Conservation (phyloP, 371 early-diverging fungal species). For the Mucor indicus region DNA sequence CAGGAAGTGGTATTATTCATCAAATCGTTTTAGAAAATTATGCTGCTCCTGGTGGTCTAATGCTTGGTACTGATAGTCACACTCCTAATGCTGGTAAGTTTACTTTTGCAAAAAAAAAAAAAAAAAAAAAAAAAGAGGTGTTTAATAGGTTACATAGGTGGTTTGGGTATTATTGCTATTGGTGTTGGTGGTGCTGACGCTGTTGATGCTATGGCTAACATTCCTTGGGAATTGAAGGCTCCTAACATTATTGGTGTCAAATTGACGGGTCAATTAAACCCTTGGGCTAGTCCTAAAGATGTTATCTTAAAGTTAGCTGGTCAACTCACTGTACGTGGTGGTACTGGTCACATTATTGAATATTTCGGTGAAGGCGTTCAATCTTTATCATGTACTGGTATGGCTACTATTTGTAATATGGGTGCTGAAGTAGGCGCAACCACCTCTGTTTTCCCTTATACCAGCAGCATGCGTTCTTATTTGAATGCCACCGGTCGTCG, state of each 20-base stretch:
- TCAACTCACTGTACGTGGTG: constrained; percentile 84
- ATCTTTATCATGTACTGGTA: constrained; percentile 87
- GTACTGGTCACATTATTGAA: constrained; percentile 89
- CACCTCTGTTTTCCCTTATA: constrained; percentile 89
- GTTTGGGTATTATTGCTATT: constrained; percentile 88
- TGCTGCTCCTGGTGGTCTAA: constrained; percentile 86
- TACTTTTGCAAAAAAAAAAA: not conserved
- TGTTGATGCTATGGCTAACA: constrained; percentile 91
- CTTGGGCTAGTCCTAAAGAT: constrained; percentile 94
- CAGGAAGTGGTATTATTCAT: constrained; percentile 89
- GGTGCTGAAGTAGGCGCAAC: constrained; percentile 95
- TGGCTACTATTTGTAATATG: constrained; percentile 97
- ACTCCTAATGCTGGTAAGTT: constrained; percentile 67
- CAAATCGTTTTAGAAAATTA: constrained; percentile 94
- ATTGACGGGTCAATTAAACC: constrained; percentile 79
- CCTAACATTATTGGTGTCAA: constrained; percentile 94
- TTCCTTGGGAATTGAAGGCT: constrained; percentile 93
- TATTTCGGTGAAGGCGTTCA: constrained; percentile 90
- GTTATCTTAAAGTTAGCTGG: constrained; percentile 87
- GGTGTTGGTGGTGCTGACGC: constrained; percentile 97
- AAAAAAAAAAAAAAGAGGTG: not conserved
- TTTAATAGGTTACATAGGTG: constrained; percentile 75
- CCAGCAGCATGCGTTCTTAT: constrained; percentile 75
- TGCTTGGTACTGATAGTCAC: constrained; percentile 88
- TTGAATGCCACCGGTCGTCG: constrained; percentile 74